These are phyloP conservation scores for Apiospora marii DNA, from an alignment of 2,329 filamentous ascomycete genomes.

Conservation along the genomic window DNA sequence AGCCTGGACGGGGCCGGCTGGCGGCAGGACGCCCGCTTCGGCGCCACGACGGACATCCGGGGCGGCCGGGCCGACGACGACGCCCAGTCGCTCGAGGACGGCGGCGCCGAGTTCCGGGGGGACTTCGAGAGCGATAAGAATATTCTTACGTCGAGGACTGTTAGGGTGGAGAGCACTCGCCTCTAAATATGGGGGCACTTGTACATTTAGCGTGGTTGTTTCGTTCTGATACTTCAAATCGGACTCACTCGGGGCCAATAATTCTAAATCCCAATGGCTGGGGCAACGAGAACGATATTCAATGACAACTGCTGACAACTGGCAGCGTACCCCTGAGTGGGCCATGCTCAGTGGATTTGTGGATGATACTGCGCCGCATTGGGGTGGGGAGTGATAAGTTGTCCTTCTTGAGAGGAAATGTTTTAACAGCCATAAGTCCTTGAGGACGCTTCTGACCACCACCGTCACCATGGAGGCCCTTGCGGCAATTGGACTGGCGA, in stretches of 20 bases:
- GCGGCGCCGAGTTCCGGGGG: not conserved
- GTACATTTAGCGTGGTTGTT: not conserved
- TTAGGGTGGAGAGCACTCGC: slow-evolving; percentile 17
- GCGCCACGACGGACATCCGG: not conserved
- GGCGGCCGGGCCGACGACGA: not conserved
- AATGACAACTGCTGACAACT: not conserved
- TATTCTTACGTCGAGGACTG: slow-evolving; percentile 21
- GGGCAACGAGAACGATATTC: not conserved
- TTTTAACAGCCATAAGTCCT: not conserved
- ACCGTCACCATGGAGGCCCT: not conserved
- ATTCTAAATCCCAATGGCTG: no score
- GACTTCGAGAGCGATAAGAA: slow-evolving; percentile 23
- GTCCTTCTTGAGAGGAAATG: not conserved
- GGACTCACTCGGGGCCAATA: no score
- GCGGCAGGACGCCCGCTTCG: not conserved
- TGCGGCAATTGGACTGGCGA: not conserved
- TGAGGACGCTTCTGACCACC: not conserved
- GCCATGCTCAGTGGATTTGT: not conserved
- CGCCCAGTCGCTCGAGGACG: not conserved
- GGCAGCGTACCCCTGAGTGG: not conserved
- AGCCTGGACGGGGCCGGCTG: not conserved
- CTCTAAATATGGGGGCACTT: not conserved
- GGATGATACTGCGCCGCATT: not conserved
- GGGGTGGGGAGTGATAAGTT: not conserved
- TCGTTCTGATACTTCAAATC: no score